Evolutionary conservation across 2,329 filamentous ascomycete species (phyloP), one percentile per base, ranked within the genome.

Genomic region (Penicillium aurantiogriseum): DNA sequence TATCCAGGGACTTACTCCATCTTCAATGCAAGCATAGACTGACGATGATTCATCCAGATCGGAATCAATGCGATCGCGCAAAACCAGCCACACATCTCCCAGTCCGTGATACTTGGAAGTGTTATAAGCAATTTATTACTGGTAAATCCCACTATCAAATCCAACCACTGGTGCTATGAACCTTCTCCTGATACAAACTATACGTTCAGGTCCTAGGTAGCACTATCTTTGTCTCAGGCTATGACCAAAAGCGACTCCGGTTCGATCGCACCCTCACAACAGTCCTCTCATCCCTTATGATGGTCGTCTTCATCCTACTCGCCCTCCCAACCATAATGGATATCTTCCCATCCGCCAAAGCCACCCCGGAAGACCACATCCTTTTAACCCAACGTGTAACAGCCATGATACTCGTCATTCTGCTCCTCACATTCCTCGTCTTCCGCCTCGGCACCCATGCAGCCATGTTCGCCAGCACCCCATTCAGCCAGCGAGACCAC

Each of bases 111-210:
- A 29, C 88, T 95, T 59, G 91, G 91, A 57, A 91, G 87, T 71
- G 92, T 95, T 69, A 80, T 96, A 19, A 93, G 90, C 53, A 95
- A 95, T 70, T 75, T 95, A 54, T 82, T 94, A 8, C 83, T 94
- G 19, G 90, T 94, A 49, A 36, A 13, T 39, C 38, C 38, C 11
- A 25, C 4, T 7, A 23, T 21, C 29, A 27, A 36, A 31, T 19
- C 5, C 19, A 27, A 39, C 2, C 5, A 21, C 13, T 8, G 17
- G 5, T 39, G 27, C 13, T 5, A 27, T 15, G n/a, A 17, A 29
- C 25, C 19, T 15, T 27, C 13, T 21, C 4, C 33, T 51, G 10
- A 56, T 35, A 38, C 15, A 21, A 51, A 35, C 10, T 31, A 31
- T n/a, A 33, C 10, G 3, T 42, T 5, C 13, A 63, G 60, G 59